phyloP scores from a whole-genome alignment of 2,329 filamentous ascomycete genomes.

The Alternaria viburni region DNA sequence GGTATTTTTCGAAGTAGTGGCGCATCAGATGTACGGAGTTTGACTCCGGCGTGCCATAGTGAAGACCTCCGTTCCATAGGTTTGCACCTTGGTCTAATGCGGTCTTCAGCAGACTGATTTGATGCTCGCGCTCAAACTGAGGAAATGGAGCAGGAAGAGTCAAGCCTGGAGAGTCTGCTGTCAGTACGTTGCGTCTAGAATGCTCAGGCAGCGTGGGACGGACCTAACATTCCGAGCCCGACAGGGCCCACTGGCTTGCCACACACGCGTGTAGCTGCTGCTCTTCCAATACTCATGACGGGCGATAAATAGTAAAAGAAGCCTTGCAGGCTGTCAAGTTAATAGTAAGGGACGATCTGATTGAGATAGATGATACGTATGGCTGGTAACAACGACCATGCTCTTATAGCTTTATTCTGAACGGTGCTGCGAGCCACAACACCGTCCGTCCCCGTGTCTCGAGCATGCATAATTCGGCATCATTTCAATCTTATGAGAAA shows the following conservation, averaged over 20 bases:
- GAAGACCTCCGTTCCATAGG: conserved; percentile 54
- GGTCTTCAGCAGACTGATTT: conserved; percentile 48
- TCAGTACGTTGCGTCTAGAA: not conserved
- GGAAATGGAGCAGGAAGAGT: not conserved
- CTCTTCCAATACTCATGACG: not conserved
- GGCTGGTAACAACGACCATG: not conserved
- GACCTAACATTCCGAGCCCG: conserved; percentile 7
- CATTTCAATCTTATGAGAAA: not conserved
- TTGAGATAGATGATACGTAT: not conserved
- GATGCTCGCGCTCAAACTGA: conserved; percentile 15
- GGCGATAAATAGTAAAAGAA: not conserved
- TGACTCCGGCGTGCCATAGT: conserved; percentile 48
- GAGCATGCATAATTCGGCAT: not conserved
- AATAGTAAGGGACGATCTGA: not conserved
- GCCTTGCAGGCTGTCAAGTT: too few relatives aligned
- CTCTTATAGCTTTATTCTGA: not conserved
- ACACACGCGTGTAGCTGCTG: not conserved
- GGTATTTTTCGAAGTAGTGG: conserved; percentile 56
- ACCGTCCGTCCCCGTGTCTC: not conserved
- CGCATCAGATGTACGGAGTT: conserved; percentile 53
- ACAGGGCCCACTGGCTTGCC: conserved; percentile 4
- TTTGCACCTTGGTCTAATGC: conserved; percentile 45
- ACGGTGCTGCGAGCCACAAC: not conserved
- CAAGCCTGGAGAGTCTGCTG: not conserved
- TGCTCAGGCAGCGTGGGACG: not conserved